phyloP scores from a whole-genome alignment of 179 eudicot genomes.

The Sideroxylon spinosum region DNA sequence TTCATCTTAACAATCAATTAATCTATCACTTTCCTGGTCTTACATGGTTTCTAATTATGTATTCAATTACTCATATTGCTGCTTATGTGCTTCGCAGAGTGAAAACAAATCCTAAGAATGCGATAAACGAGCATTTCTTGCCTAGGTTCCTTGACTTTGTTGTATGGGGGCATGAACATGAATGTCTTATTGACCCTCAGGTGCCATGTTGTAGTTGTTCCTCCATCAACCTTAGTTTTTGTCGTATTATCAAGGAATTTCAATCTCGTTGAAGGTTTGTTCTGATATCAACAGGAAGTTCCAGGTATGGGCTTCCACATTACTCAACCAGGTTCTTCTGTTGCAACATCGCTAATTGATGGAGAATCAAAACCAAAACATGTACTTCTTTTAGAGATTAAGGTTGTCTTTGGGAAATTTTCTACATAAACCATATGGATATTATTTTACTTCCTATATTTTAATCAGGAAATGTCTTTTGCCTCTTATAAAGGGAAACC shows the following conservation, averaged over 20 bases:
- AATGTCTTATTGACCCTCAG: constrained; percentile 98
- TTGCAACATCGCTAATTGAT: constrained; percentile 95
- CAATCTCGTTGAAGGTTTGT: constrained; percentile 18
- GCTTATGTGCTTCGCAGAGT: constrained; percentile 50
- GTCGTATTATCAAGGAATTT: background rate
- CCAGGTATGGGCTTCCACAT: constrained; percentile 99
- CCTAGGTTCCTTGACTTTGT: constrained; percentile 95
- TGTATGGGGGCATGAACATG: constrained; percentile 99
- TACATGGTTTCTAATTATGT: background rate
- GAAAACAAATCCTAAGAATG: constrained; percentile 97
- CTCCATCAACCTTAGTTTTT: background rate
- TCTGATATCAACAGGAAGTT: constrained; percentile 62
- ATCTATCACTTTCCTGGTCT: background rate
- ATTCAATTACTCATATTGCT: background rate
- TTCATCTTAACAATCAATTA: background rate
- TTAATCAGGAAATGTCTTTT: background rate
- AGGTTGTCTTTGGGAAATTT: constrained; percentile 43
- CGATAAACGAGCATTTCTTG: constrained; percentile 94
- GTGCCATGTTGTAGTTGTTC: constrained; percentile 30
- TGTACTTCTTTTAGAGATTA: constrained; percentile 91
- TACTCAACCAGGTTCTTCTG: constrained; percentile 99
- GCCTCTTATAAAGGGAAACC: constrained; percentile 68
- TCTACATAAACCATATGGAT: background rate
- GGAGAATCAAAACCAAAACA: constrained; percentile 98
- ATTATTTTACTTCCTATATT: background rate